phyloP scores from a whole-genome alignment of 108 stramenopile genomes.

The Fragilariopsis cylindrus region DNA sequence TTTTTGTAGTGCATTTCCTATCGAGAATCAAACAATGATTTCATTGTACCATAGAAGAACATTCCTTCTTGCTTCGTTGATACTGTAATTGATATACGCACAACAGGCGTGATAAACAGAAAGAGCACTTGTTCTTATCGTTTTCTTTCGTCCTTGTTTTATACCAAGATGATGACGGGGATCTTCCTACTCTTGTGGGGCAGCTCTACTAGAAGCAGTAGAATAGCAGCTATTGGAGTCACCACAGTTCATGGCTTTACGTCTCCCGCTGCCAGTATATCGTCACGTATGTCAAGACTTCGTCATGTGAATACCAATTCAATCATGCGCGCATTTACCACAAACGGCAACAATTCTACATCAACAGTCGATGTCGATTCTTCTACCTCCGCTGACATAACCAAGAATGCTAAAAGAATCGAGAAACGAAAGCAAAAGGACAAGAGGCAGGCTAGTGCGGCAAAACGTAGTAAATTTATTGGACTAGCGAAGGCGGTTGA shows the following conservation, averaged over 20 bases:
- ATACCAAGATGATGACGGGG: conserved; percentile 5
- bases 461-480: conserved; percentile 66
- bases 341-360: not conserved
- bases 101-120: too few species aligned
- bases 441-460: conserved; percentile 34
- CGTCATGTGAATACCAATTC: not conserved
- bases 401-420: not conserved
- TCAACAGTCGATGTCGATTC: not conserved
- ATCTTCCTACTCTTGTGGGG: conserved; percentile 9
- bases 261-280: not conserved
- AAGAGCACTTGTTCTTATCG: too few species aligned
- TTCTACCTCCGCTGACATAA: not conserved
- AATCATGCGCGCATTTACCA: not conserved
- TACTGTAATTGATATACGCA: too few species aligned
- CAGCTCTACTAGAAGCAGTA: not conserved
- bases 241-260: conserved; percentile 5
- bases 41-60: too few species aligned
- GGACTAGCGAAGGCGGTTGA: conserved; percentile 87
- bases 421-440: conserved; percentile 25
- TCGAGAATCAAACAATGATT: too few species aligned
- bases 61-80: too few species aligned
- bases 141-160: too few species aligned
- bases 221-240: not conserved
- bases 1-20: too few species aligned
- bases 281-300: not conserved